A percentile compares a stretch with the other conserved stretches of the same genome.
Evolutionary conservation across 2,329 filamentous ascomycete genomes (phyloP).

Genomic region (Penicillium sp.): DNA sequence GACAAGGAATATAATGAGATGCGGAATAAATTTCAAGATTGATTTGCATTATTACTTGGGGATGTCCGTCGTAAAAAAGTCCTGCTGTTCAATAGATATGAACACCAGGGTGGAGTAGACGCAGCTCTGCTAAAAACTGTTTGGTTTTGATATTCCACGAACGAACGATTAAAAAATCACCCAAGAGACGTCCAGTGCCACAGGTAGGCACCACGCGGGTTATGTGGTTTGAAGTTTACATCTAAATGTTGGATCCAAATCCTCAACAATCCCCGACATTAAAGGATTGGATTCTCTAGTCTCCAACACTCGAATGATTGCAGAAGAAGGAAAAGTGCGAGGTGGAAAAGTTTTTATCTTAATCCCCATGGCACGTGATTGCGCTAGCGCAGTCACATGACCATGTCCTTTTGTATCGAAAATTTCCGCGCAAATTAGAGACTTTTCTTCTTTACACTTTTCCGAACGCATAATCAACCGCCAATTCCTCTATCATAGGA

Average conservation of each 20-base stretch:
- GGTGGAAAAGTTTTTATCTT: conserved; percentile 8
- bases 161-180: conserved; percentile 40
- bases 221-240: conserved; percentile 21
- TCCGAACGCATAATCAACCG: conserved; percentile 51
- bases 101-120: conserved; percentile 51
- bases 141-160: conserved; percentile 48
- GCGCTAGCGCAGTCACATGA: conserved; percentile 9
- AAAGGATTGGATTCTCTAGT: conserved; percentile 1
- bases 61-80: conserved; percentile 49
- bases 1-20: background rate
- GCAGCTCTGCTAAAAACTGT: conserved; percentile 51
- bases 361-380: conserved; percentile 12
- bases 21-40: background rate
- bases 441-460: conserved; percentile 40
- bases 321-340: background rate
- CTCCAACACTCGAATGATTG: background rate
- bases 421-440: conserved; percentile 12
- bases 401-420: conserved; percentile 7
- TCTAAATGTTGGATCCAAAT: background rate
- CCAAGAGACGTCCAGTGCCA: conserved; percentile 39
- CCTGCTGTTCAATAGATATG: conserved; percentile 40
- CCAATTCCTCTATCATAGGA: conserved; percentile 43
- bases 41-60: background rate
- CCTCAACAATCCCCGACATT: conserved; percentile 7
- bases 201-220: conserved; percentile 24